Evolutionary conservation across 2,329 filamentous ascomycete species (phyloP), one percentile per base, ranked within the genome.

Genomic region (Dryadomyces quercivorus): DNA sequence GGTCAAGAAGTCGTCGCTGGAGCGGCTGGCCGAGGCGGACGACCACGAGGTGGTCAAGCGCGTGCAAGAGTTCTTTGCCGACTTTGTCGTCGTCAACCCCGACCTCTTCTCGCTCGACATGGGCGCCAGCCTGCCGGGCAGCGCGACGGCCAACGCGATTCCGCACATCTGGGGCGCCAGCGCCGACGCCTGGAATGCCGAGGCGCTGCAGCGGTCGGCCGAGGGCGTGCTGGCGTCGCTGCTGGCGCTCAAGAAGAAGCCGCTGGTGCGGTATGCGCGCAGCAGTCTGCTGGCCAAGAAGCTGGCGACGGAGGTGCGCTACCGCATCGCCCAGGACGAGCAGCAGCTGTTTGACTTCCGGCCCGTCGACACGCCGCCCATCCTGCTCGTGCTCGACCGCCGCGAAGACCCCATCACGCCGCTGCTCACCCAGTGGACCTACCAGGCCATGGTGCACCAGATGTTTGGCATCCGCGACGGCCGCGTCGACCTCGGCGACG

Each of bases 361-460:
- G 59, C 91, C 89, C 67, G 86, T 91, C 52, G 93, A 98, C 67
- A 98, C 93, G 0, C 88, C 92, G 9, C 93, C 94, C 0, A 91
- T 98, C 61, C 75, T 98, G 15, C 76, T 98, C 38, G 81, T 98
- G 53, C 72, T 98, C 34, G 93, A 98, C 69, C 82, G 93, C 45
- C 81, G 93, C 67, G 91, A 96, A 65, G 93, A 98, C 63, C 92
- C 93, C 0, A 86, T 97, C 51, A 98, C 93, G 3, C 93, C 93
- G 0, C 73, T 98, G 12, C 77, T 98, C 50, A 95, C 90, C 2
- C 93, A 98, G 67, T 98, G 93, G 93, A 98, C 93, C 26, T 98
- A 98, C 65, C 93, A 98, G 70, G 93, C 93, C n/a, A 98, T 98
- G 91, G 93, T 98, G 0, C 93, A 98, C 66, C 93, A 98, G 64